Base-by-base conservation (phyloP, 176 grass and related monocot genomes). In the Carex pumila region DNA sequence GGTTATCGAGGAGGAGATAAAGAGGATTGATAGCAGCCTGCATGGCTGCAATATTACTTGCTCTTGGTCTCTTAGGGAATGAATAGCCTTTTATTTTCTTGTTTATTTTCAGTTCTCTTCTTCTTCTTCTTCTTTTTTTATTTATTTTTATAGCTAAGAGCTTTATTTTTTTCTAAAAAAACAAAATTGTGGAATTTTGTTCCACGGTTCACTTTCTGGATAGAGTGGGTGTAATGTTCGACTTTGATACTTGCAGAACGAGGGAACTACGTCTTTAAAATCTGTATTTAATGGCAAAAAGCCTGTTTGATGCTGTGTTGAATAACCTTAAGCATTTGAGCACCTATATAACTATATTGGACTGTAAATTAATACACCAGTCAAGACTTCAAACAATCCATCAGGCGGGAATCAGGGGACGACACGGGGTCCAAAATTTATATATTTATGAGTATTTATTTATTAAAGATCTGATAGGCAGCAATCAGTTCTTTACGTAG, bases 1-100 rank as follows among this genome's bases (percentile, higher is more conserved):
- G 84, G 61, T 41, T 87, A 87, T 82, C 79, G 50, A 85, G 53
- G 37, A 53, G 79, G 85, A 82, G 79, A 87, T 61, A 87, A 87
- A 72, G 86, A 87, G 61, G 86, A 87, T 56, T 87, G 50, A 67
- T 56, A 4, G 11, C 14, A 56, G 6, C 12, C 22, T 53, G 0
- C 18, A 3, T 75, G 3, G 22, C 49, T 75, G 5, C 49, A 15
- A 53, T 75, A 39, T 17, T 54, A 75, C 12, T 60, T 18, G 15
- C 18, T 54, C 12, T 75, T 74, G 13, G 43, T 53, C 10, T 52
- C 45, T 74, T 52, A 74, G n/a, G 50, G 18, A 50, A 22, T 74
- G n/a, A 6, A 75, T 75, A 68, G 32, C 65, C 5, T 68, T 75
- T 52, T 8, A 12, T 14, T 50, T 29, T 77, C 0, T 53, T 0